Percentiles rank a stretch among this genome's conserved stretches.
These are phyloP conservation scores for Rhodamnia argentea DNA, from an alignment of 345 rosid genomes.

Conservation along the genomic window DNA sequence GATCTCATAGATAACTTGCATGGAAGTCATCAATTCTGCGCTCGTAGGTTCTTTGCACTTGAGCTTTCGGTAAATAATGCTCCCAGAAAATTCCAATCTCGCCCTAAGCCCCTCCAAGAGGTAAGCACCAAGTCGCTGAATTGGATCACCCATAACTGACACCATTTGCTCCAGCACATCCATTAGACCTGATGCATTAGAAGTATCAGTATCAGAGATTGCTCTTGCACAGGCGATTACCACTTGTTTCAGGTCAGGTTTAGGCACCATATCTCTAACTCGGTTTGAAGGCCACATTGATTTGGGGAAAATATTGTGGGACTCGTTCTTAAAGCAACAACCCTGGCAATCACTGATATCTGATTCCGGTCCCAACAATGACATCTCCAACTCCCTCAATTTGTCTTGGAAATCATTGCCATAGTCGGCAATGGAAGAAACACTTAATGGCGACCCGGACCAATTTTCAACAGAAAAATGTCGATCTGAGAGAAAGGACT, in stretches of 20 bases:
- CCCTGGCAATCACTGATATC: not conserved
- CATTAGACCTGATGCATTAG: not conserved
- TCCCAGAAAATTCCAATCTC: constrained; percentile 1
- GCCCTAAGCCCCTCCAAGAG: constrained; percentile 5
- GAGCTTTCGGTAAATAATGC: not conserved
- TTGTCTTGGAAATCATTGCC: not conserved
- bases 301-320: not conserved
- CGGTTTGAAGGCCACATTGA: not conserved
- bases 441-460: not conserved
- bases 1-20: constrained; percentile 1
- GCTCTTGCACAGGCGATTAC: not conserved
- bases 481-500: not conserved
- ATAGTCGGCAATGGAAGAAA: not conserved
- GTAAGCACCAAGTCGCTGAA: constrained; percentile 5
- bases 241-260: not conserved
- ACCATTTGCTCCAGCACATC: constrained; percentile 4
- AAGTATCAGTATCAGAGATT: not conserved
- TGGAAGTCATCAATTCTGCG: not conserved
- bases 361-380: not conserved
- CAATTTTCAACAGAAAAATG: not conserved
- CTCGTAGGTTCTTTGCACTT: not conserved
- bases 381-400: not conserved
- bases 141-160: not conserved
- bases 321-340: not conserved
- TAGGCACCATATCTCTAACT: not conserved